Evolutionary conservation across 495 filamentous ascomycete genomes (phyloP), one percentile per base, ranked within the genome.

Genomic region (Podospora australis): DNA sequence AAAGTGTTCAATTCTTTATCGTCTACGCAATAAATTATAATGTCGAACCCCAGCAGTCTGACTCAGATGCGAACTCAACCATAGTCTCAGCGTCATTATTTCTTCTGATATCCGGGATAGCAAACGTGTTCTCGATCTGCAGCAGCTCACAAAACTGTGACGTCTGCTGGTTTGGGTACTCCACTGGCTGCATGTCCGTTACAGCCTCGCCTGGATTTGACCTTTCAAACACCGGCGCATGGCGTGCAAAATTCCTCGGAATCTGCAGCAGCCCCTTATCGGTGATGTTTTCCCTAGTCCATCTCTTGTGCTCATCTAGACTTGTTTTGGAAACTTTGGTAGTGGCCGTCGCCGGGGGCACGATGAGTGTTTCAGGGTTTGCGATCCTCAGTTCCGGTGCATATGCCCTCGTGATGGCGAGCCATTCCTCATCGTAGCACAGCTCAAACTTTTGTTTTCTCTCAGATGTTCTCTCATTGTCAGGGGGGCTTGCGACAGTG

Each of bases 361-460:
- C 68, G 52, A 7, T 54, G 57, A 1, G 74, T 71, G 9, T 48
- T 59, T 3, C 68, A n/a, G n/a, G 70, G 53, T 86, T 69, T 22
- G 83, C 84, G 26, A 90, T 66, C 3, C 63, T 57, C 2, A 88
- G 68, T 25, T 78, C 69, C 0, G 71, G 49, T 20, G 83, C 80
- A 57, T 95, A 90, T 1, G 82, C 82, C 13, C 90, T 87, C 1
- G 82, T 86, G 53, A 98, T 95, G 6, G 92, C 84, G 3, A 97
- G 80, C 90, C 90, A 98, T 69, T 98, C 92, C 23, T 82, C 80
- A 63, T 98, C 92, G 63, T 97, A 96, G 25, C 80, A 64, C 3
- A 97, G 78, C 5, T 63, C 58, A 51, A 59, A 30, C 29, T 26
- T 32, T 50, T 39, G 13, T 58, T 49, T n/a, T 49, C 49, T 4